Evolutionary conservation across 73 alveolate species (phyloP).

Genomic region (Urostyla sp.): DNA sequence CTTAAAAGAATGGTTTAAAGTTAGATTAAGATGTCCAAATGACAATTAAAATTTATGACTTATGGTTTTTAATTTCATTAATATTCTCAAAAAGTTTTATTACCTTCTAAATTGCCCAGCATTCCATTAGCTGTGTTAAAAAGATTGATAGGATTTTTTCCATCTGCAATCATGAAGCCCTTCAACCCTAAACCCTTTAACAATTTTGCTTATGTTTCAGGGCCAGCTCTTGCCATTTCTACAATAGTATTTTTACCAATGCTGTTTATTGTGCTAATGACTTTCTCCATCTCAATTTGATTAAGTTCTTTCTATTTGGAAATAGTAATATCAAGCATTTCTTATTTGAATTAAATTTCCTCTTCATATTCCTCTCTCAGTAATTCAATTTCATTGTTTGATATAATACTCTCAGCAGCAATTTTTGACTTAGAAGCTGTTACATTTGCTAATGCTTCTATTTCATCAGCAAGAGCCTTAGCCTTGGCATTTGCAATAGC

Average conservation of each 20-base stretch:
- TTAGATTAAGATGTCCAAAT: too few relatives aligned
- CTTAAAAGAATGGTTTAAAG: too few relatives aligned
- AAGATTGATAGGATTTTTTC: slow-evolving; percentile 79
- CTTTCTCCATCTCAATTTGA: slow-evolving; percentile 52
- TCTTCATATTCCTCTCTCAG: slow-evolving; percentile 9
- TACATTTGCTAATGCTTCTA: slow-evolving; percentile 60
- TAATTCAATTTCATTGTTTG: slow-evolving; percentile 46
- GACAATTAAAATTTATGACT: too few relatives aligned
- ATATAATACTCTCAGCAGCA: slow-evolving; percentile 8
- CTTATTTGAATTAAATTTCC: slow-evolving; percentile 38
- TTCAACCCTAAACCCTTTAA: slow-evolving; percentile 82
- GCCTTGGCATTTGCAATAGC: slow-evolving; percentile 72
- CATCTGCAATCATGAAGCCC: slow-evolving; percentile 81
- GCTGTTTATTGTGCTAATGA: slow-evolving; percentile 48
- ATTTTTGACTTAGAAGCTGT: slow-evolving; percentile 37
- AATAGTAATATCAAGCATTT: slow-evolving; percentile 4
- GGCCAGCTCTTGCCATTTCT: slow-evolving; percentile 81
- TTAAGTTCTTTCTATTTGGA: slow-evolving; percentile 28
- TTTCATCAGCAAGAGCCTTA: slow-evolving; percentile 56
- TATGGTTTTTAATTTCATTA: too few relatives aligned
- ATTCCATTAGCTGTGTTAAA: slow-evolving; percentile 76
- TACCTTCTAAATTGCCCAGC: too few relatives aligned
- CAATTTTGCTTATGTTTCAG: slow-evolving; percentile 83
- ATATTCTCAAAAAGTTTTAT: too few relatives aligned
- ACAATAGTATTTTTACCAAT: slow-evolving; percentile 56